These are phyloP conservation scores for Pistacia vera DNA, from an alignment of 345 rosid genomes.

Conservation along the genomic window DNA sequence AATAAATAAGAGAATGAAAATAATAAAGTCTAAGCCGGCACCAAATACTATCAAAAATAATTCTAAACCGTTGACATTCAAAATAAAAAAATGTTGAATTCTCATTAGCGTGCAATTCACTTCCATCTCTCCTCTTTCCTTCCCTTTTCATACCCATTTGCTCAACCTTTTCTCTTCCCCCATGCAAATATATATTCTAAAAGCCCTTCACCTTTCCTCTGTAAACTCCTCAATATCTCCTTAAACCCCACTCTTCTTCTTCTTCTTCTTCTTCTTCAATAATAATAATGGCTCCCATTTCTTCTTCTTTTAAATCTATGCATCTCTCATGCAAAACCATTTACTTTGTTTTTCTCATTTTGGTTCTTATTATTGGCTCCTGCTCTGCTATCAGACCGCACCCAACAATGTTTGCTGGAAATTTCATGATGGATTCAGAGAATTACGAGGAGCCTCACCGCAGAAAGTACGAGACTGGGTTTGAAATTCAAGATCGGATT, in stretches of 20 bases:
- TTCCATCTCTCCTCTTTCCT: conserved; percentile 22
- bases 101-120: conserved; percentile 46
- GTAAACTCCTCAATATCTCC: conserved; percentile 3
- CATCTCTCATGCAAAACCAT: conserved; percentile 18
- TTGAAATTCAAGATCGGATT: conserved; percentile 38
- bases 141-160: conserved; percentile 2
- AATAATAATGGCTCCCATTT: conserved; percentile 24
- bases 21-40: conserved; percentile 32
- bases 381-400: conserved; percentile 41
- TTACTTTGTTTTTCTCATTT: conserved; percentile 24
- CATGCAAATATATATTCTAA: conserved; percentile 8
- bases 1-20: not conserved
- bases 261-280: not conserved
- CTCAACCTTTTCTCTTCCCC: conserved; percentile 15
- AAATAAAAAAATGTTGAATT: conserved; percentile 11
- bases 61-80: conserved; percentile 37
- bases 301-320: conserved; percentile 16
- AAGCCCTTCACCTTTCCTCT: not conserved
- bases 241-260: conserved; percentile 27
- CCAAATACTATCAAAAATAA: conserved; percentile 15
- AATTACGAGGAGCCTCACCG: conserved; percentile 7
- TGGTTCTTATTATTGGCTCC: conserved; percentile 37
- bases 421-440: conserved; percentile 15
- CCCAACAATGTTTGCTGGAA: conserved; percentile 9
- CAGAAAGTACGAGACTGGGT: conserved; percentile 39